A percentile compares a stretch with the other conserved stretches of the same genome.
phyloP scores from a whole-genome alignment of 306 rosid genomes.

The Spatholobus suberectus region DNA sequence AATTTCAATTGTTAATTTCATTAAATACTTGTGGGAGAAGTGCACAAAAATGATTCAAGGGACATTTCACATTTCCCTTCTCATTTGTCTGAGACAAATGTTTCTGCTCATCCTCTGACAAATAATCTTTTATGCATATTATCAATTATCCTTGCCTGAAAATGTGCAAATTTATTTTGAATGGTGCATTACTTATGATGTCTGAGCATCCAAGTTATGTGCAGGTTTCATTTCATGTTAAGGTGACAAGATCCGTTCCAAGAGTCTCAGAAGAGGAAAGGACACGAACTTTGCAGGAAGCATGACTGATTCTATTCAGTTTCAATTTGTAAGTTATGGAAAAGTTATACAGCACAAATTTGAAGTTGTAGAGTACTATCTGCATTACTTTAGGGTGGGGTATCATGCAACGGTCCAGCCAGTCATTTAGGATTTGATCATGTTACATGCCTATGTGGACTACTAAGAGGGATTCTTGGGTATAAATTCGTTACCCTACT shows the following conservation, averaged over 20 bases:
- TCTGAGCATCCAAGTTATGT: slow-evolving; percentile 26
- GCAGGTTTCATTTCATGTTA: slow-evolving; percentile 81
- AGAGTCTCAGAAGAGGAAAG: slow-evolving; percentile 39
- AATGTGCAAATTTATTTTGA: neutral
- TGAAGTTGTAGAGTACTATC: slow-evolving; percentile 18
- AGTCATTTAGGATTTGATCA: neutral
- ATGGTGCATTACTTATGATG: slow-evolving; percentile 2
- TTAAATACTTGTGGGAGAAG: neutral
- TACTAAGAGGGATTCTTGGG: neutral
- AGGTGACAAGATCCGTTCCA: slow-evolving; percentile 58
- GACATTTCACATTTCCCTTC: neutral
- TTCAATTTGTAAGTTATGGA: slow-evolving; percentile 21
- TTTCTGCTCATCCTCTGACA: neutral
- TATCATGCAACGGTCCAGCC: neutral
- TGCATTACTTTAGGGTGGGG: neutral
- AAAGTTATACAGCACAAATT: slow-evolving; percentile 28
- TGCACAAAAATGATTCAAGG: neutral
- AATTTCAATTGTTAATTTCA: neutral
- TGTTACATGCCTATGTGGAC: neutral
- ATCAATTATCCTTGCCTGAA: neutral
- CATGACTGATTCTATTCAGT: slow-evolving; percentile 26
- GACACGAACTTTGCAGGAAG: slow-evolving; percentile 45
- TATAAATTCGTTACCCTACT: slow-evolving; percentile 26
- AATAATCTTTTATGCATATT: neutral
- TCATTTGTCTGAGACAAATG: neutral